Percentiles rank a stretch among this genome's conserved stretches.
These are phyloP conservation scores for Candida maesae DNA, from an alignment of 805 yeast species.

Conservation along the genomic window DNA sequence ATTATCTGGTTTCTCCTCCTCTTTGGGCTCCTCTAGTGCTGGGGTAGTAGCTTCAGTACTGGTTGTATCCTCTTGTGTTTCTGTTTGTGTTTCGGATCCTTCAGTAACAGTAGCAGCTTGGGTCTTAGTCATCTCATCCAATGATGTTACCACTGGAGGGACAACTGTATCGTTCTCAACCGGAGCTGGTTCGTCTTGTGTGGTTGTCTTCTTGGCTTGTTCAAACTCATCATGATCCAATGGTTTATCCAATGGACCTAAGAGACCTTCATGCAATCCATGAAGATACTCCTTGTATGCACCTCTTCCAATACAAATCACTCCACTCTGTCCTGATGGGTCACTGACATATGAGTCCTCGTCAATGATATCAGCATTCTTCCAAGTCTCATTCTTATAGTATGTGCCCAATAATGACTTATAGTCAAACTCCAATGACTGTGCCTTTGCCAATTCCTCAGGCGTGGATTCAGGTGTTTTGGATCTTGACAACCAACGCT, in stretches of 20 bases:
- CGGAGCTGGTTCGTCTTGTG: conserved; percentile 1
- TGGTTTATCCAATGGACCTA: conserved; percentile 79
- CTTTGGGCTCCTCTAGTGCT: background rate
- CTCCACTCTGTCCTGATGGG: conserved; percentile 67
- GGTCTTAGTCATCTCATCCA: background rate
- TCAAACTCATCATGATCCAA: conserved; percentile 21
- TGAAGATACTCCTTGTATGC: conserved; percentile 88
- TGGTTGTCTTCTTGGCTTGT: conserved; percentile 8
- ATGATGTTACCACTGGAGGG: conserved; percentile 4
- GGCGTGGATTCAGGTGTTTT: conserved; percentile 15
- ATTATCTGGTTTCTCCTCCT: background rate
- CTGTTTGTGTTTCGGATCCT: too few species aligned
- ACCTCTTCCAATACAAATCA: conserved; percentile 91
- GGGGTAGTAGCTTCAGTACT: too few species aligned
- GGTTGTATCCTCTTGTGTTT: too few species aligned
- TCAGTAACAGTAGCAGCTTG: background rate
- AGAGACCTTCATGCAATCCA: conserved; percentile 91
- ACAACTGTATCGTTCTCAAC: conserved; percentile 15
- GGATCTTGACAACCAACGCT: conserved; percentile 9
- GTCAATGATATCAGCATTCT: conserved; percentile 28
- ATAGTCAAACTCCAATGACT: conserved; percentile 33
- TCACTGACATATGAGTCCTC: conserved; percentile 46
- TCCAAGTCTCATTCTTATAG: conserved; percentile 27
- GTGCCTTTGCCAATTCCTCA: conserved; percentile 22
- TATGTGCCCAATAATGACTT: conserved; percentile 59